These are phyloP conservation scores for Fagopyrum homotropicum DNA, from an alignment of 148 eudicot genomes.

Conservation along the genomic window DNA sequence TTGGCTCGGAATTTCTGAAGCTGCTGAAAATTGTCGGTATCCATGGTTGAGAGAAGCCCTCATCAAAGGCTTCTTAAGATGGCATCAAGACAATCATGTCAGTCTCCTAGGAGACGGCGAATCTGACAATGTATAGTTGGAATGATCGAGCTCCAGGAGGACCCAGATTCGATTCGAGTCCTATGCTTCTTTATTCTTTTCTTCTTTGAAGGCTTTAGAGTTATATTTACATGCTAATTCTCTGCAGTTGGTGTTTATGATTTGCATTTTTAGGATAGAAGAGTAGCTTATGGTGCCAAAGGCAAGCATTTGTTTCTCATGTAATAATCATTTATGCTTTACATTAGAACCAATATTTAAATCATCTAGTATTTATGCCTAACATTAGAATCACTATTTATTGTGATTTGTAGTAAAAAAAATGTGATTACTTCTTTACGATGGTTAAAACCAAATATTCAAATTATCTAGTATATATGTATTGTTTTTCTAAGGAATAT, in stretches of 20 bases:
- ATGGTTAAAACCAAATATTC: too few species aligned
- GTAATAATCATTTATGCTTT: conserved; percentile 1
- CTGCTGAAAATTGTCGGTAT: conserved; percentile 44
- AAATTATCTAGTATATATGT: too few species aligned
- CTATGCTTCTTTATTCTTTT: conserved; percentile 1
- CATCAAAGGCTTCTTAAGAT: conserved; percentile 36
- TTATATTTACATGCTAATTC: background rate
- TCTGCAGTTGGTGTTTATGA: background rate
- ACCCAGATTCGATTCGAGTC: background rate
- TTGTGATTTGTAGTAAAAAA: background rate
- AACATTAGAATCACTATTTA: background rate
- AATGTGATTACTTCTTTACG: too few species aligned
- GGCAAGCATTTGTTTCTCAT: background rate
- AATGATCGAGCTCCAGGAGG: background rate
- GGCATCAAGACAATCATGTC: conserved; percentile 22
- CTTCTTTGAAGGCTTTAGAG: background rate
- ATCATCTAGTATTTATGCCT: too few species aligned
- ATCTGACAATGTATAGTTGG: background rate
- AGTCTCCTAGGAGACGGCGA: background rate
- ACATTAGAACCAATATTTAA: background rate
- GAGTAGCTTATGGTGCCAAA: conserved; percentile 5
- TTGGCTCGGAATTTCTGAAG: conserved; percentile 43
- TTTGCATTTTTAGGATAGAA: background rate
- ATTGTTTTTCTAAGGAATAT: too few species aligned
- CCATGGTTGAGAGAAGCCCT: conserved; percentile 58